Percentiles rank a stretch among this genome's conserved stretches.
phyloP scores from a whole-genome alignment of 768 basidiomycete genomes.

The Phylloporus arenicola region DNA sequence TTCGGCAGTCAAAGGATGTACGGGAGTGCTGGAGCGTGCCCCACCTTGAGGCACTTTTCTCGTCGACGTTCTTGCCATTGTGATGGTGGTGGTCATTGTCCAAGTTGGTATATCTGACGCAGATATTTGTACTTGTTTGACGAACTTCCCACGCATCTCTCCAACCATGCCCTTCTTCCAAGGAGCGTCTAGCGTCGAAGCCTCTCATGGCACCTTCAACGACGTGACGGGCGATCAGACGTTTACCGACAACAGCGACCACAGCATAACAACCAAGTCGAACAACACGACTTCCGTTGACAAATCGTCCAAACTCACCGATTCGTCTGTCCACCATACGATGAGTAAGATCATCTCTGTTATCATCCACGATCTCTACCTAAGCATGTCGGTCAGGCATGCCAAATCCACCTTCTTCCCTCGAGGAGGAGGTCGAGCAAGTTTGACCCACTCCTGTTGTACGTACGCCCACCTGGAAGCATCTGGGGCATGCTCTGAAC shows the following conservation, averaged over 20 bases:
- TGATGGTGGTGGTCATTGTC: neutral
- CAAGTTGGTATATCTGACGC: neutral
- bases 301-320: conserved; percentile 11
- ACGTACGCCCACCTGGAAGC: neutral
- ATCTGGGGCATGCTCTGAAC: neutral
- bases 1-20: conserved; percentile 18
- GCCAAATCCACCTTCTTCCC: neutral
- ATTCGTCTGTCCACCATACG: conserved; percentile 23
- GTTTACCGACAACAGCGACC: conserved; percentile 15
- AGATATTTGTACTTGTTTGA: conserved; percentile 3
- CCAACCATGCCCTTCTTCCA: conserved; percentile 23
- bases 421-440: conserved; percentile 1
- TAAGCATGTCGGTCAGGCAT: neutral
- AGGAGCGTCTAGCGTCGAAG: conserved; percentile 13
- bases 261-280: conserved; percentile 9
- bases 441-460: neutral
- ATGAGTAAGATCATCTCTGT: conserved; percentile 10
- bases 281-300: conserved; percentile 18
- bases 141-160: neutral
- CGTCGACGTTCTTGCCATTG: conserved; percentile 20
- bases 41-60: conserved; percentile 24
- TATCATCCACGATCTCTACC: neutral
- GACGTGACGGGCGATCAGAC: conserved; percentile 20
- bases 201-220: conserved; percentile 15
- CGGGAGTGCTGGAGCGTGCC: conserved; percentile 22